Percentiles rank a stretch among this genome's conserved stretches.
phyloP scores from a whole-genome alignment of 1,284 basidiomycete genomes.

The Lentinus polychrous region DNA sequence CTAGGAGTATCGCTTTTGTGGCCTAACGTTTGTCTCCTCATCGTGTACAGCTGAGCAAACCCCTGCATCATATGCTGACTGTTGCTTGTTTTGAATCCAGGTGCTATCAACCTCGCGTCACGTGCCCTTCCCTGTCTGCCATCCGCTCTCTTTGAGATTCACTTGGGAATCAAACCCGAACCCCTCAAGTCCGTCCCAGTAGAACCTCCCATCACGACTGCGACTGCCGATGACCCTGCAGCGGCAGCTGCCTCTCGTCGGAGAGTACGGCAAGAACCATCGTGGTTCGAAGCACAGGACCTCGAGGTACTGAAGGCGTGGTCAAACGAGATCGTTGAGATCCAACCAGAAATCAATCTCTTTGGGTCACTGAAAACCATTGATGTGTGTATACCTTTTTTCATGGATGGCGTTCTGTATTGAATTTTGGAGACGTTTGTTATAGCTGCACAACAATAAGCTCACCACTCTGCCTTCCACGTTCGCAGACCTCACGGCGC shows the following conservation, averaged over 20 bases:
- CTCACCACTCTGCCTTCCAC: conserved; percentile 51
- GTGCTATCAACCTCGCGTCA: conserved; percentile 65
- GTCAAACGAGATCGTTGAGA: conserved; percentile 69
- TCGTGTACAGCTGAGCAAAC: too few species aligned
- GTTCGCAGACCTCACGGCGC: conserved; percentile 56
- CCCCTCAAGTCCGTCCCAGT: conserved; percentile 53
- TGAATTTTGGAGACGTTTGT: background rate
- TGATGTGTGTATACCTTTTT: conserved; percentile 44
- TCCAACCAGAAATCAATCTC: conserved; percentile 73
- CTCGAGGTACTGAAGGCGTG: conserved; percentile 65
- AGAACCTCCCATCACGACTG: conserved; percentile 45
- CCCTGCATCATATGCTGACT: too few species aligned
- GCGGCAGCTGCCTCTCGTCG: conserved; percentile 10
- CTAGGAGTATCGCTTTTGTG: too few species aligned
- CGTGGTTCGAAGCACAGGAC: conserved; percentile 78
- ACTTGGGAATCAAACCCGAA: conserved; percentile 64
- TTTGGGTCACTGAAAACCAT: conserved; percentile 74
- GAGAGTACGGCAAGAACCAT: conserved; percentile 32
- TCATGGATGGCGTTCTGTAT: background rate
- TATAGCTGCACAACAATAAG: conserved; percentile 68
- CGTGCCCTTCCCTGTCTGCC: conserved; percentile 65
- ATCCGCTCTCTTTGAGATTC: conserved; percentile 72
- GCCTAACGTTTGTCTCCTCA: too few species aligned
- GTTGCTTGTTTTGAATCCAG: conserved; percentile 30
- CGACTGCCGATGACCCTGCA: conserved; percentile 22